Percentiles rank a stretch among this genome's conserved stretches.
Evolutionary conservation across 2,329 filamentous ascomycete species (phyloP).

Genomic region (Stagonosporopsis chrysanthemi): DNA sequence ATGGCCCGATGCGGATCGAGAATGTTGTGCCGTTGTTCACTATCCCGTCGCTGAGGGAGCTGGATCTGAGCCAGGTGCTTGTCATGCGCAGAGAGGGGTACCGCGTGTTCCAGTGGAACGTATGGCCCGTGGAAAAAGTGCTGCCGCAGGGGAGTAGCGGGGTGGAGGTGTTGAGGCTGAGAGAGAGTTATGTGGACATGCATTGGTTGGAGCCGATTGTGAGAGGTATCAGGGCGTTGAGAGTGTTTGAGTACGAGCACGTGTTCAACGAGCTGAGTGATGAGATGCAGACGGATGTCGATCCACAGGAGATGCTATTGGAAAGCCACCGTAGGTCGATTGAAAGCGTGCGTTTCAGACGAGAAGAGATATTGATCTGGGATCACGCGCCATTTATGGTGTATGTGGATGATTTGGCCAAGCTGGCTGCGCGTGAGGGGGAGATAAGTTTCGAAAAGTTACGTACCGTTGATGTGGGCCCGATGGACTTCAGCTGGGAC

Average conservation of each 20-base stretch:
- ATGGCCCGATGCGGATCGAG: slow-evolving; percentile 6
- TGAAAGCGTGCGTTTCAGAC: background rate
- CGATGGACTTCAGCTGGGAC: background rate
- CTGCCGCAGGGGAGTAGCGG: background rate
- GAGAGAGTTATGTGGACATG: background rate
- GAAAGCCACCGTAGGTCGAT: background rate
- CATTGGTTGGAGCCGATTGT: background rate
- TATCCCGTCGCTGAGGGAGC: slow-evolving; percentile 1
- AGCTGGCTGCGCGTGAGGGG: background rate
- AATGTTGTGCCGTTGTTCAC: slow-evolving; percentile 9
- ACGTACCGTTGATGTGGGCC: background rate
- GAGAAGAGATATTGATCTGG: background rate
- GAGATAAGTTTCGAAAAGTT: background rate
- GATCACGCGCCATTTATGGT: background rate
- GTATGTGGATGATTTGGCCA: background rate
- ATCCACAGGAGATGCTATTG: background rate
- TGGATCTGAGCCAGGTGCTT: slow-evolving; percentile 5
- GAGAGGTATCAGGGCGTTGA: background rate
- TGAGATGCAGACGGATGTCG: background rate
- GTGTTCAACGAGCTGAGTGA: background rate
- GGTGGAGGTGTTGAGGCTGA: background rate
- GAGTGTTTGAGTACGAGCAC: slow-evolving; percentile 9
- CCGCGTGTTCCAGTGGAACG: slow-evolving; percentile 11
- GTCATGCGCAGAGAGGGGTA: slow-evolving; percentile 13
- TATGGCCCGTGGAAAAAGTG: background rate